These are phyloP conservation scores for Sporothrix protearum DNA, from an alignment of 2,329 filamentous ascomycete genomes.

Conservation along the genomic window DNA sequence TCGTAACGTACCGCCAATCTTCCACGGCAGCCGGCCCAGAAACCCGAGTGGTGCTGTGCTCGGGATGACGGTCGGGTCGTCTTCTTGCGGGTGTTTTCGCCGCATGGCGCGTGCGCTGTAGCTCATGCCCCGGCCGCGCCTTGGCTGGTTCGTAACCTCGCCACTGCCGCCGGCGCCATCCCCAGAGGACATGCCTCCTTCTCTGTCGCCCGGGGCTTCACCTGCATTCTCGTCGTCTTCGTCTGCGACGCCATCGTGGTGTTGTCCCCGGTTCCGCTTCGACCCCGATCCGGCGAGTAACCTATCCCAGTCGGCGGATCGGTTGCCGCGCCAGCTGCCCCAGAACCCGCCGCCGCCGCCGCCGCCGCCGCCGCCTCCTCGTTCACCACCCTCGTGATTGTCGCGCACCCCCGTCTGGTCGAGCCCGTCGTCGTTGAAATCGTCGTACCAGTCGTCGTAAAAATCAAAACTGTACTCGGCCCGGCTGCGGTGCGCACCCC, in stretches of 20 bases:
- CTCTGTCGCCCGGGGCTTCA: conserved; percentile 32
- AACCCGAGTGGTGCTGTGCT: conserved; percentile 84
- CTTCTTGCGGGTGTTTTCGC: conserved; percentile 37
- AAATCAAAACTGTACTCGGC: conserved; percentile 92
- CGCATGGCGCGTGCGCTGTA: conserved; percentile 65
- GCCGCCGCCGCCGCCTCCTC: neutral
- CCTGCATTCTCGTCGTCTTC: conserved; percentile 31
- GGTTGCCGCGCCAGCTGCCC: conserved; percentile 66
- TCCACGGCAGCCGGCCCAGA: conserved; percentile 77
- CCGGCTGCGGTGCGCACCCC: conserved; percentile 48
- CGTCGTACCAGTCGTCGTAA: conserved; percentile 91
- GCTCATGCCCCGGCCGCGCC: conserved; percentile 77
- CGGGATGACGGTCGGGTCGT: conserved; percentile 88
- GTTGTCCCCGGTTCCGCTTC: conserved; percentile 36
- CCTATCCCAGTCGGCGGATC: conserved; percentile 75
- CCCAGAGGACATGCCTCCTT: conserved; percentile 23
- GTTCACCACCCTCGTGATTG: no score
- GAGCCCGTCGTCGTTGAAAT: conserved; percentile 51
- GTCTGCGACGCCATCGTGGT: conserved; percentile 34
- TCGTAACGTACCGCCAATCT: conserved; percentile 72
- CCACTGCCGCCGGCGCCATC: conserved; percentile 31
- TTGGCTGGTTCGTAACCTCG: conserved; percentile 60
- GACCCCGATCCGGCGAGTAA: conserved; percentile 67
- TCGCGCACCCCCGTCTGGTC: no score
- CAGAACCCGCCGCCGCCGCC: conserved; percentile 56